Base-by-base conservation (phyloP, 2,329 filamentous ascomycete species). In the Ophiostoma sp. region DNA sequence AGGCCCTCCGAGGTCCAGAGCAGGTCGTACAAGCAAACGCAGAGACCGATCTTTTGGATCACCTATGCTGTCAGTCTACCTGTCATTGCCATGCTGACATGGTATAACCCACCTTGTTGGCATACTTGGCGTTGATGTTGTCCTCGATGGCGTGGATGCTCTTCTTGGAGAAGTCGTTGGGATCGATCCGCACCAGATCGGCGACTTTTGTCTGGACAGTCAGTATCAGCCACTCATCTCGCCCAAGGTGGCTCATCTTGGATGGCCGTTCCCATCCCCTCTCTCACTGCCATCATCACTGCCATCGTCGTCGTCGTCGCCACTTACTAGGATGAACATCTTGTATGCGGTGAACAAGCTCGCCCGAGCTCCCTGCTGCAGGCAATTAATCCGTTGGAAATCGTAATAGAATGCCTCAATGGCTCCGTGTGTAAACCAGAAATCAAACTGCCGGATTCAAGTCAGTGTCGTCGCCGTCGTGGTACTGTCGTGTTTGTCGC, bases 81-180 rank as follows among this genome's bases (percentile, higher is more conserved):
- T 57, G 4, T 23, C 20, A 33, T 62, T 7, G 13, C 4, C 8
- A 31, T 33, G 27, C 10, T n/a, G 33, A 2, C 15, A 39, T 41
- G 33, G 3, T 27, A 33, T n/a, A 20, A 39, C 62, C 10, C 20
- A 65, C 90, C 80, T 94, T 95, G 81, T 99, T 97, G 72, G 94
- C 89, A 80, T 97, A 99, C 81, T 99, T 99, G 73, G 89, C 86
- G 79, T 99, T 98, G 81, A 99, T 95, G 76, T 95, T 95, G 81
- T 99, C 94, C 80, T 97, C 93, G 73, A 99, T 92, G 0, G 93
- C 93, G 73, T 93, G 86, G 41, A 88, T 86, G 77, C 92, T 96
- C 72, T 88, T 85, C 79, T 95, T 95, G 72, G 89, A 86, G 77
- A 98, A 97, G 78, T 97, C 92, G 76, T 92, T 87, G 1, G 95